phyloP scores from a whole-genome alignment of 2,329 filamentous ascomycete genomes.

The Colletotrichum sp. region DNA sequence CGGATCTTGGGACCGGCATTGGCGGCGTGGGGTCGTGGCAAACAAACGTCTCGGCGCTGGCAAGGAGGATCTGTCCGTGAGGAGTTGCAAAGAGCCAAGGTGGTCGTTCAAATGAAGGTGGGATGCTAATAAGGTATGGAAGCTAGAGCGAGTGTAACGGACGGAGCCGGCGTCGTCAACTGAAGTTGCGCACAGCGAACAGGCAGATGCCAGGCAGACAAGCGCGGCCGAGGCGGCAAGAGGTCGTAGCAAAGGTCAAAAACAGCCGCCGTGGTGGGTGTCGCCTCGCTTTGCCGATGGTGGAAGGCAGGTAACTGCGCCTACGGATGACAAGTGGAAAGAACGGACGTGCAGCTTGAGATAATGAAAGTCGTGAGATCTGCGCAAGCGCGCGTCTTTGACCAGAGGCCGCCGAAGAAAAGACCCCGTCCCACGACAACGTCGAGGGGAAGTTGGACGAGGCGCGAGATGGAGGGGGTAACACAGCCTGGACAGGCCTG shows the following conservation, averaged over 20 bases:
- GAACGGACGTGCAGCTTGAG: not conserved
- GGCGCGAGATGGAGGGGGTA: constrained; percentile 13
- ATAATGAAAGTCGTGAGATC: not conserved
- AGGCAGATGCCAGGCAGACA: not conserved
- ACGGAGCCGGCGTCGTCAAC: constrained; percentile 5
- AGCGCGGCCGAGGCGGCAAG: not conserved
- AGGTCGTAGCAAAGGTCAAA: not conserved
- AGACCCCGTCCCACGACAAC: constrained; percentile 8
- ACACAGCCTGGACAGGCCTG: constrained; percentile 14
- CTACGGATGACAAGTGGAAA: not conserved
- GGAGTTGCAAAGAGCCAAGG: not conserved
- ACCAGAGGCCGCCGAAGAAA: constrained; percentile 4
- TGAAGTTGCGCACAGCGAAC: not conserved
- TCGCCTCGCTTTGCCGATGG: not conserved
- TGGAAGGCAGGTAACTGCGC: not conserved
- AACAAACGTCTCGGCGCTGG: constrained; percentile 9
- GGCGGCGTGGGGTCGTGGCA: not conserved
- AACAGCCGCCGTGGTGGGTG: not conserved
- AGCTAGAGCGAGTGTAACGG: not conserved
- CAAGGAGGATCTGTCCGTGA: not conserved
- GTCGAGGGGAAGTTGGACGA: constrained; percentile 15
- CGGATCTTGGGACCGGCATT: constrained; percentile 18
- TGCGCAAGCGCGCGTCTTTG: constrained; percentile 22
- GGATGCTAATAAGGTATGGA: not conserved
- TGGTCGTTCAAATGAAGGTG: constrained; percentile 2